These are phyloP conservation scores for Priceomyces haplophilus DNA, from an alignment of 805 yeast genomes.

Conservation along the genomic window DNA sequence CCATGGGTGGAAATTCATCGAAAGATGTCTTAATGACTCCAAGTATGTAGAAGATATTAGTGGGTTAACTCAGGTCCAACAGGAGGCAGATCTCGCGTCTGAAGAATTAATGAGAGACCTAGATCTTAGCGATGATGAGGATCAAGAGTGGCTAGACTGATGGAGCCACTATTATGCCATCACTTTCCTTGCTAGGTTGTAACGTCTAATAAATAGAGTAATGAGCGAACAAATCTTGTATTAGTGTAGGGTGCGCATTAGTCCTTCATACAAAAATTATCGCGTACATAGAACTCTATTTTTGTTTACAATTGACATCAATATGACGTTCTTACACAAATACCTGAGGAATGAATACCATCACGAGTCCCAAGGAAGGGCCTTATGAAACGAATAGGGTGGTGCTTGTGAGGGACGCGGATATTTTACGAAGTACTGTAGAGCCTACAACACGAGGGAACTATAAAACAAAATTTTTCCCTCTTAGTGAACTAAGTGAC, in stretches of 20 bases:
- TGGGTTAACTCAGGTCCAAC: constrained; percentile 74
- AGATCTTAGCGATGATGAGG: constrained; percentile 31
- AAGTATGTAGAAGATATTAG: constrained; percentile 70
- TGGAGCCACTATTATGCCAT: too few species aligned
- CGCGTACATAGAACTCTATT: background rate
- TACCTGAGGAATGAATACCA: constrained; percentile 9
- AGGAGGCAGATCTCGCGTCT: constrained; percentile 59
- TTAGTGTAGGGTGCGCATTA: background rate
- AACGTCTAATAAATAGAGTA: too few species aligned
- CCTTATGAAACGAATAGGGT: constrained; percentile 16
- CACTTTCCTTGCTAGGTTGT: too few species aligned
- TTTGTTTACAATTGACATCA: background rate
- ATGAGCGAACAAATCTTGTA: too few species aligned
- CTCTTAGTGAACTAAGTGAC: constrained; percentile 46
- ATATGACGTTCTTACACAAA: background rate
- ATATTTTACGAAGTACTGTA: constrained; percentile 7
- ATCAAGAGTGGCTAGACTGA: constrained; percentile 15
- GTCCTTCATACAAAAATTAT: background rate
- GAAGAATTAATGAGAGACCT: constrained; percentile 24
- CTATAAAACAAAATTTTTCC: constrained; percentile 26
- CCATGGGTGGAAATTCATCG: constrained; percentile 80
- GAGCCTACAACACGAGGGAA: background rate
- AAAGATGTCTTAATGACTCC: constrained; percentile 61
- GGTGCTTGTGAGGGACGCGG: constrained; percentile 14
- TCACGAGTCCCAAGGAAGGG: constrained; percentile 10